Base-by-base conservation (phyloP, 768 basidiomycete species). In the Mycena rebaudengoi region DNA sequence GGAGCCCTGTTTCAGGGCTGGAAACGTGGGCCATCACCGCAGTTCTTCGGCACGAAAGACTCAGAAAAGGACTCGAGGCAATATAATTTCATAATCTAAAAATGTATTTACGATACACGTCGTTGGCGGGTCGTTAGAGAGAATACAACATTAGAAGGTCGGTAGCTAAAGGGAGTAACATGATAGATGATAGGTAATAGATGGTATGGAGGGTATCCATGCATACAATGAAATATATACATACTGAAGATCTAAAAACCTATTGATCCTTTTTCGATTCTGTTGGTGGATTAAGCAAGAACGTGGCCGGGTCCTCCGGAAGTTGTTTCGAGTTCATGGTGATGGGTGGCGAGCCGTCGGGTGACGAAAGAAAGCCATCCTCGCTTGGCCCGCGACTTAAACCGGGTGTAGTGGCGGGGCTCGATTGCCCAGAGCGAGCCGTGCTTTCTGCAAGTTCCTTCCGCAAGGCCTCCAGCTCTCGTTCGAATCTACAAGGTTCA, bases 401-500 rank as follows among this genome's bases (percentile, higher is more conserved):
- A 18, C 64, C 59, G n/a, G 65, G 66, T 12, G 62, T 53, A 54
- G 60, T 71, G n/a, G 75, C 76, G 14, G 90, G 89, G 37, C 85
- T 90, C 5, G 85, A 80, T 13, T 75, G 76, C 1, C 83, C 84
- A 7, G 82, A 89, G 18, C 87, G 86, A 20, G 84, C 79, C 25
- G 78, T 82, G 14, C 80, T 82, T 68, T 94, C 91, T 3, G 94
- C 94, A 29, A 97, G 84, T 70, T 98, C 96, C 76, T 94, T 96
- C 49, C 96, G 89, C 37, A 98, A 76, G 7, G 91, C 90, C 72
- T 97, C 96, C 25, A 98, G 80, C 76, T 98, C 96, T 26, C 93
- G 88, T 75, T 98, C 96, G 70, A 98, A 98, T 74, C 95, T 96
- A 68, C 1, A 48, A 26, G 53, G n/a, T n/a, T n/a, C n/a, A n/a